Percentiles rank a stretch among this genome's conserved stretches.
phyloP scores from a whole-genome alignment of 345 rosid genomes.

The Combretum micranthum region DNA sequence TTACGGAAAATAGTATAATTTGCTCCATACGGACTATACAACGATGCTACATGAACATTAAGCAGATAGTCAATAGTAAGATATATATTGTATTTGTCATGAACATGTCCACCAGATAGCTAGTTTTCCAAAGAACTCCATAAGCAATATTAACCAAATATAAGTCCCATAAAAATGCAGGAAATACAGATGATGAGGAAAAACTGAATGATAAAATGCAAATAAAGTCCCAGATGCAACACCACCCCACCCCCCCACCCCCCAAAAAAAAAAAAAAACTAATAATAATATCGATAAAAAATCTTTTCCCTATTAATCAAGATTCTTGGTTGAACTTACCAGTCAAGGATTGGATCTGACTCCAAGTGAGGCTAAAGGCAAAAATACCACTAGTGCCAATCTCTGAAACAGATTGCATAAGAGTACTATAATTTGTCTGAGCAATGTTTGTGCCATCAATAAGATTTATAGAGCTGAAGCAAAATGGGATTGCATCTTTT shows the following conservation, averaged over 20 bases:
- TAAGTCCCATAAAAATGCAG: no score
- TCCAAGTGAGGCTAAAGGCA: slow-evolving; percentile 66
- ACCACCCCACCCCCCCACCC: no score
- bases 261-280: no score
- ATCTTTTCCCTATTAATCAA: no score
- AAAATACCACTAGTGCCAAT: slow-evolving; percentile 36
- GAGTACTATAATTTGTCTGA: slow-evolving; percentile 35
- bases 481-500: slow-evolving; percentile 60
- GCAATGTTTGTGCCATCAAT: slow-evolving; percentile 33
- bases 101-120: no score
- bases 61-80: not conserved
- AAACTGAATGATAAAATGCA: no score
- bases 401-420: slow-evolving; percentile 32
- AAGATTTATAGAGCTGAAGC: slow-evolving; percentile 58
- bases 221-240: no score
- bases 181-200: no score
- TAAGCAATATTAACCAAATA: no score
- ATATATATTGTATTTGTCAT: not conserved
- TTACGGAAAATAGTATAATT: slow-evolving; percentile 34
- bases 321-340: slow-evolving; percentile 38
- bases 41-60: slow-evolving; percentile 39
- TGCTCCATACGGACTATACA: slow-evolving; percentile 37
- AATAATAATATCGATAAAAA: no score
- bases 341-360: slow-evolving; percentile 45
- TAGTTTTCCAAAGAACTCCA: no score